Percentiles rank a stretch among this genome's conserved stretches.
Conservation (phyloP, 2,329 filamentous ascomycete species). For the Penicillium sp. region DNA sequence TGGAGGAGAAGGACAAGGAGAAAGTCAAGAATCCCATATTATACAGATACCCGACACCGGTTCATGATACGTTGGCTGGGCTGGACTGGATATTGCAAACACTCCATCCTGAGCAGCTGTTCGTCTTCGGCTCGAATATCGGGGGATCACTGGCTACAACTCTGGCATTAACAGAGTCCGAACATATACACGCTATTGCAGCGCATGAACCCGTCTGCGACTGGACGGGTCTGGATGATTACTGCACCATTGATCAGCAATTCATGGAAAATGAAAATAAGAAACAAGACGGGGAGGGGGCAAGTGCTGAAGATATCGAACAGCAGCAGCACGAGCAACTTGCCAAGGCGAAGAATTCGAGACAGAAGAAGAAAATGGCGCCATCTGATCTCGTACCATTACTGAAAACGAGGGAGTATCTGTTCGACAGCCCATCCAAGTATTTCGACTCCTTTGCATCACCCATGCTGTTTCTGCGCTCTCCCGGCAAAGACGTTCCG, state of each 20-base stretch:
- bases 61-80: slow-evolving; percentile 37
- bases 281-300: not conserved
- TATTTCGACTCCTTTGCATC: slow-evolving; percentile 45
- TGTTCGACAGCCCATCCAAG: slow-evolving; percentile 35
- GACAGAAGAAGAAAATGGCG: slow-evolving; percentile 11
- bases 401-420: slow-evolving; percentile 29
- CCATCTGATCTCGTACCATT: slow-evolving; percentile 33
- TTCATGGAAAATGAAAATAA: not conserved
- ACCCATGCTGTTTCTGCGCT: slow-evolving; percentile 40
- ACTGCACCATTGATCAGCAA: slow-evolving; percentile 23
- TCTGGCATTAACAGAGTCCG: slow-evolving; percentile 40
- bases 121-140: slow-evolving; percentile 32
- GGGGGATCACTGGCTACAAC: slow-evolving; percentile 42
- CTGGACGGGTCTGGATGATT: slow-evolving; percentile 40
- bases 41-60: slow-evolving; percentile 33
- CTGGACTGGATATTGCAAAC: slow-evolving; percentile 36
- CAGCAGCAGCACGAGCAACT: slow-evolving; percentile 8
- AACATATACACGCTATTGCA: slow-evolving; percentile 29
- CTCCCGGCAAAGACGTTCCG: slow-evolving; percentile 38
- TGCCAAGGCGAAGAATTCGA: slow-evolving; percentile 15
- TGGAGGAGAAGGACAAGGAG: not conserved
- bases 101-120: slow-evolving; percentile 27
- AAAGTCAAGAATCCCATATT: slow-evolving; percentile 1
- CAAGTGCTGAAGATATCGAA: not conserved
- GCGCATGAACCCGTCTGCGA: slow-evolving; percentile 35